Percentiles rank a stretch among this genome's conserved stretches.
These are phyloP conservation scores for Polyplosphaeria fusca DNA, from an alignment of 495 filamentous ascomycete species.

Conservation along the genomic window DNA sequence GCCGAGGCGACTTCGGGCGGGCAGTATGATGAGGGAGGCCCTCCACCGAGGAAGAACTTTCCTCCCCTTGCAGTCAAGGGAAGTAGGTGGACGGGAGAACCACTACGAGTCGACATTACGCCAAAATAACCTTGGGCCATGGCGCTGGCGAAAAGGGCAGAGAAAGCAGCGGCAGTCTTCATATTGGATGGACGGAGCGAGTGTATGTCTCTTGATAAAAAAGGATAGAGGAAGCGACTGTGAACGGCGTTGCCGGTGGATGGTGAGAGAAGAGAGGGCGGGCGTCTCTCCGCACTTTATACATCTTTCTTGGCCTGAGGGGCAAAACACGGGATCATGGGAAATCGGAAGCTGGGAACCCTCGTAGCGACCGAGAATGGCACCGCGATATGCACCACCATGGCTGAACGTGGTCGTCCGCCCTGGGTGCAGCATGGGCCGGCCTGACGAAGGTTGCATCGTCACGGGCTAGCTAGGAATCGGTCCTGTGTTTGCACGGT, in stretches of 20 bases:
- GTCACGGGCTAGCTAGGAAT: not conserved
- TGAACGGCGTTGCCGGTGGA: not conserved
- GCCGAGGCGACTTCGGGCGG: slow-evolving; percentile 7
- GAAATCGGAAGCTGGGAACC: not conserved
- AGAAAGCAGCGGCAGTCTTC: slow-evolving; percentile 22
- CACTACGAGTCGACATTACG: slow-evolving; percentile 23
- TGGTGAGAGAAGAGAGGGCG: not conserved
- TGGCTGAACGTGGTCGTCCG: not conserved
- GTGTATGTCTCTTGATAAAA: not conserved
- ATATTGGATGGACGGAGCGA: slow-evolving; percentile 24
- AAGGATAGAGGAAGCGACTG: not conserved
- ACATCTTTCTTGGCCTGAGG: not conserved
- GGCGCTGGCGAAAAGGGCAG: slow-evolving; percentile 19
- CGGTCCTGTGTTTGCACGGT: not conserved
- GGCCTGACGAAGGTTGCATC: slow-evolving; percentile 18
- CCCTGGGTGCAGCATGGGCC: not conserved
- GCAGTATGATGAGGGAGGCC: slow-evolving; percentile 19
- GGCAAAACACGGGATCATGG: not conserved
- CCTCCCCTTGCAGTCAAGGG: slow-evolving; percentile 19
- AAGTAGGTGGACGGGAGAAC: slow-evolving; percentile 16
- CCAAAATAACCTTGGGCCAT: slow-evolving; percentile 22
- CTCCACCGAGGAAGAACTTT: slow-evolving; percentile 26
- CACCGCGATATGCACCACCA: not conserved
- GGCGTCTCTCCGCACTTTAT: not conserved
- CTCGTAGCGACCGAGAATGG: not conserved